A percentile compares a stretch with the other conserved stretches of the same genome.
Evolutionary conservation across 352 stramenopile species (phyloP).

Genomic region (Phytophthora agathidicida): DNA sequence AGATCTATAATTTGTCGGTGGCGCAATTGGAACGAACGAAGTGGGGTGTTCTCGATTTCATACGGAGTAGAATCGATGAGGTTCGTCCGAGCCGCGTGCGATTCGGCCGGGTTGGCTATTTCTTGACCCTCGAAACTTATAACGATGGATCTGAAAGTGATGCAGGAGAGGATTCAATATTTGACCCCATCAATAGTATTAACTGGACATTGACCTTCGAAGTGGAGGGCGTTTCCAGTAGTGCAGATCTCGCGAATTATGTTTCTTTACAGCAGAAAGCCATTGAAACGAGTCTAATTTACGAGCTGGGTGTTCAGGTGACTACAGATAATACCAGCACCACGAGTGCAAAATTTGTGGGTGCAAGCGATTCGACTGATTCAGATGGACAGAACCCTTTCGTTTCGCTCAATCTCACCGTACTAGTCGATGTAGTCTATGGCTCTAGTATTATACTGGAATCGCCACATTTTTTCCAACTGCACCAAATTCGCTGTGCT

Average conservation of each 20-base stretch:
- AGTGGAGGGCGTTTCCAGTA: conserved; percentile 4
- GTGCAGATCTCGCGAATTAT: not conserved
- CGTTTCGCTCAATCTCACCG: conserved; percentile 17
- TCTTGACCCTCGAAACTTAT: conserved; percentile 3
- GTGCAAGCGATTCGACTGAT: conserved; percentile 10
- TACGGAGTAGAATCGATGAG: not conserved
- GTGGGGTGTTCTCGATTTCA: conserved; percentile 19
- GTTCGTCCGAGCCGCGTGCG: not conserved
- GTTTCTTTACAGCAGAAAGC: not conserved
- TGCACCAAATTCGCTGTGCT: conserved; percentile 20
- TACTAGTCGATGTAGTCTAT: conserved; percentile 7
- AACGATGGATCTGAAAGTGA: conserved; percentile 4
- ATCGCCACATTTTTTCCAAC: conserved; percentile 25
- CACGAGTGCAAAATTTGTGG: conserved; percentile 3
- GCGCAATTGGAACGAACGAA: conserved; percentile 20
- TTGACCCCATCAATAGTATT: conserved; percentile 20
- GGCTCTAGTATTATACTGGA: conserved; percentile 12
- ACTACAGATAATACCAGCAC: not conserved
- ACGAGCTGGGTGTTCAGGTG: conserved; percentile 7
- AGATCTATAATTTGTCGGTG: conserved; percentile 11
- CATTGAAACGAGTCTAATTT: conserved; percentile 4
- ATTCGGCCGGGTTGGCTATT: conserved; percentile 14
- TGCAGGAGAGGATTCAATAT: not conserved
- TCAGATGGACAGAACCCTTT: not conserved
- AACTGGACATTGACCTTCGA: conserved; percentile 20